These are phyloP conservation scores for Sorghum bicolor DNA, from an alignment of 176 grass and related monocot genomes.

Conservation along the genomic window DNA sequence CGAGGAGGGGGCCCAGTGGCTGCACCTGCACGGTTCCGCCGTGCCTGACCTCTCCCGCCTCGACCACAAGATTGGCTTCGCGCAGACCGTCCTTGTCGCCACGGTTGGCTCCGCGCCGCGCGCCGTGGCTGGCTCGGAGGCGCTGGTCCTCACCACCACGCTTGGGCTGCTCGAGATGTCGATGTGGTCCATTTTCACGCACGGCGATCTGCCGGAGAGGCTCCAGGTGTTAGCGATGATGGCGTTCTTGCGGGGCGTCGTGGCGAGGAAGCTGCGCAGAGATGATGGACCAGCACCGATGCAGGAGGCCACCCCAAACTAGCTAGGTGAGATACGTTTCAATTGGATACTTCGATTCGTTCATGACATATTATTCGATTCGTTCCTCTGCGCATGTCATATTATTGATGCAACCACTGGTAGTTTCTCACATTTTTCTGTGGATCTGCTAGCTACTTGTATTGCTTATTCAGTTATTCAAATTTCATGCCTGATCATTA, in stretches of 20 bases:
- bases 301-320: neutral
- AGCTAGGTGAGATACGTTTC: constrained; percentile 14
- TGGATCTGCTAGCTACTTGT: neutral
- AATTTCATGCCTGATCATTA: neutral
- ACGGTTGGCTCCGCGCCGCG: constrained; percentile 6
- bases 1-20: neutral
- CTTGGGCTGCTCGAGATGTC: constrained; percentile 2
- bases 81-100: neutral
- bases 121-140: neutral
- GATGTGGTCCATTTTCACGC: constrained; percentile 21
- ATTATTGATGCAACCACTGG: neutral
- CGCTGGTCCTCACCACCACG: neutral
- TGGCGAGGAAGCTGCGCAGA: constrained; percentile 15
- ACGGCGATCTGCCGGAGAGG: constrained; percentile 13
- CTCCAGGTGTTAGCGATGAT: constrained; percentile 28
- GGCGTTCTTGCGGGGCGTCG: constrained; percentile 25
- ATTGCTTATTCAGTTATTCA: neutral
- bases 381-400: neutral
- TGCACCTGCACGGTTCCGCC: neutral
- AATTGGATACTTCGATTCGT: neutral
- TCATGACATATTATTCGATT: neutral
- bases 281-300: neutral
- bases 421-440: neutral
- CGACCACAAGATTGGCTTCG: neutral
- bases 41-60: neutral